Evolutionary conservation across 768 basidiomycete genomes (phyloP).

Genomic region (Auriscalpium vulgare): DNA sequence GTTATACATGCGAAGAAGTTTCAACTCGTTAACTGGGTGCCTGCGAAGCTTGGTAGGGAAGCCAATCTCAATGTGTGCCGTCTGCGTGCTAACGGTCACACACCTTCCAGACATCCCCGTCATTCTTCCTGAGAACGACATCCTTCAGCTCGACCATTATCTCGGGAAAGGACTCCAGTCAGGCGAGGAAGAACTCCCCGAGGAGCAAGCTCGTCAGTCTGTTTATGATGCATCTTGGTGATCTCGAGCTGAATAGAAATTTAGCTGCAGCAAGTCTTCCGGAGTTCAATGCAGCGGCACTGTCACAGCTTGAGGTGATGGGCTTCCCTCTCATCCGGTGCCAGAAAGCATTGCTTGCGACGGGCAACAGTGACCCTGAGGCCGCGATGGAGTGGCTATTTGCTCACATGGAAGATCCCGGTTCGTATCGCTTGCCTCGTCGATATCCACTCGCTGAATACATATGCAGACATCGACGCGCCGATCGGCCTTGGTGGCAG

Average conservation of each 20-base stretch:
- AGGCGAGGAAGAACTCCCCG: constrained; percentile 62
- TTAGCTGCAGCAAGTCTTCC: constrained; percentile 35
- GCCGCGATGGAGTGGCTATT: constrained; percentile 96
- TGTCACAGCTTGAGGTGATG: constrained; percentile 79
- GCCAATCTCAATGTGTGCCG: not conserved
- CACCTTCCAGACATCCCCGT: constrained; percentile 70
- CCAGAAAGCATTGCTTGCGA: constrained; percentile 86
- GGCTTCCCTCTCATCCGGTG: constrained; percentile 84
- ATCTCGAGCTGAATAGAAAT: not conserved
- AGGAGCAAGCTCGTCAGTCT: constrained; percentile 33
- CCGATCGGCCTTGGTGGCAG: constrained; percentile 42
- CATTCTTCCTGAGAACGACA: constrained; percentile 49
- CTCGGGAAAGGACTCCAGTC: constrained; percentile 64
- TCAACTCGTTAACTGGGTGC: constrained; percentile 94
- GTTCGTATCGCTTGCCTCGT: constrained; percentile 29
- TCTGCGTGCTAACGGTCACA: not conserved
- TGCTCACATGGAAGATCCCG: constrained; percentile 88
- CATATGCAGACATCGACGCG: constrained; percentile 68
- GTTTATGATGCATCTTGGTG: not conserved
- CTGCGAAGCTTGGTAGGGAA: constrained; percentile 76
- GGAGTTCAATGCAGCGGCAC: constrained; percentile 64
- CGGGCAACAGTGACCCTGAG: constrained; percentile 67
- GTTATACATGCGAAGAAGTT: constrained; percentile 91
- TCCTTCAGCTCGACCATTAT: constrained; percentile 55
- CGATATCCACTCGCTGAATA: not conserved